These are phyloP conservation scores for Thelephora aurantiotincta DNA, from an alignment of 768 basidiomycete genomes.

Conservation along the genomic window DNA sequence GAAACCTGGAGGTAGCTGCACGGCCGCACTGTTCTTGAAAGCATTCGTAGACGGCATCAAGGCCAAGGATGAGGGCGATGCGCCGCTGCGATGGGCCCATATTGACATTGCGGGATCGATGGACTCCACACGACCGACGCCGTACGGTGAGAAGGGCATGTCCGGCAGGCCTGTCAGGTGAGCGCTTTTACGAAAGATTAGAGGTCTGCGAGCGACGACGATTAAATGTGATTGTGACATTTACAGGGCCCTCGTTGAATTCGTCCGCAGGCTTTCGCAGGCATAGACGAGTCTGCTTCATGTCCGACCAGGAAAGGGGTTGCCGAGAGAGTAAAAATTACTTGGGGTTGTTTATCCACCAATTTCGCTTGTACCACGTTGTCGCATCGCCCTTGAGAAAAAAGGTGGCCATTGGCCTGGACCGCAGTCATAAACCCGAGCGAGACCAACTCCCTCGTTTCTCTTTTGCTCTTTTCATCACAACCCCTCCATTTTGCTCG, in stretches of 20 bases:
- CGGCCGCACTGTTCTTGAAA: constrained; percentile 81
- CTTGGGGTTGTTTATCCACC: no score
- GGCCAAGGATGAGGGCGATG: constrained; percentile 35
- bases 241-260: no score
- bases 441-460: background rate
- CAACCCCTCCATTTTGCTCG: background rate
- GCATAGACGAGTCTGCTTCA: no score
- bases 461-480: background rate
- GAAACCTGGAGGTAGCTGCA: constrained; percentile 54
- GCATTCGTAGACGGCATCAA: constrained; percentile 68
- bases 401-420: no score
- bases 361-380: constrained; percentile 7
- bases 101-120: constrained; percentile 72
- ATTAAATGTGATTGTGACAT: no score
- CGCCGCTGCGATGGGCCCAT: constrained; percentile 70
- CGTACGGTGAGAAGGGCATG: constrained; percentile 66
- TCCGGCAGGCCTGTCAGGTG: constrained; percentile 70
- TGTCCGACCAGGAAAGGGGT: no score
- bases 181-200: constrained; percentile 13
- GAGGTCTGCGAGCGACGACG: no score
- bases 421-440: no score
- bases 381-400: constrained; percentile 4
- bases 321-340: no score
- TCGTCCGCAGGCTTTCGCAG: no score
- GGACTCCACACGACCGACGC: constrained; percentile 46